Evolutionary conservation across 768 basidiomycete genomes (phyloP).

Genomic region (Mycena metata): DNA sequence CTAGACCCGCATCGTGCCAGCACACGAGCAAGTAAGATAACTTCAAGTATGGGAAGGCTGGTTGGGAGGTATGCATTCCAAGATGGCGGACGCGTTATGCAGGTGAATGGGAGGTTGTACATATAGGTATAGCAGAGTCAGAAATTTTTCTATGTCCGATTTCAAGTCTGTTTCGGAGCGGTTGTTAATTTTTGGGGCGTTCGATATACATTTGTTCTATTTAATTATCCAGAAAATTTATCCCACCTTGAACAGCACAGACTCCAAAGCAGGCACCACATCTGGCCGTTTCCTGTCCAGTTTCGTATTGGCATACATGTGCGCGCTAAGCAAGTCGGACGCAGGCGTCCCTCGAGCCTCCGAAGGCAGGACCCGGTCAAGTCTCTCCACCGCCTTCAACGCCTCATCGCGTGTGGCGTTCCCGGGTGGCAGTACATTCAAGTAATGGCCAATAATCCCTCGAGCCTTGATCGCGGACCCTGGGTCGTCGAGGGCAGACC

Average conservation of each 20-base stretch:
- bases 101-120: too few relatives aligned
- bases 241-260: not conserved
- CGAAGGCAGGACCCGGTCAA: conserved; percentile 41
- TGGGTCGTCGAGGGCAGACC: conserved; percentile 44
- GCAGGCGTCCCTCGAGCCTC: conserved; percentile 32
- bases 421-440: conserved; percentile 36
- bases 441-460: conserved; percentile 44
- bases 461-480: conserved; percentile 47
- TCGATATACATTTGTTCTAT: too few relatives aligned
- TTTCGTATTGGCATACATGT: conserved; percentile 52
- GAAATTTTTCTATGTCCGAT: too few relatives aligned
- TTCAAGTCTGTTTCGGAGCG: too few relatives aligned
- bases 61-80: too few relatives aligned
- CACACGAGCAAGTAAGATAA: too few relatives aligned
- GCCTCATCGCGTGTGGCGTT: conserved; percentile 42
- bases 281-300: conserved; percentile 27
- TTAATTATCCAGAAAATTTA: not conserved
- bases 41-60: too few relatives aligned
- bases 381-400: conserved; percentile 40
- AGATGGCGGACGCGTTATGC: too few relatives aligned
- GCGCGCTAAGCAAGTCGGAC: conserved; percentile 49
- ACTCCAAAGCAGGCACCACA: not conserved
- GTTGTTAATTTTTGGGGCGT: too few relatives aligned
- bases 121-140: too few relatives aligned
- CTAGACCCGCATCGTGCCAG: too few relatives aligned